A percentile compares a stretch with the other conserved stretches of the same genome.
Evolutionary conservation across 208 protist species (phyloP).

Genomic region (Leptomonas seymouri): DNA sequence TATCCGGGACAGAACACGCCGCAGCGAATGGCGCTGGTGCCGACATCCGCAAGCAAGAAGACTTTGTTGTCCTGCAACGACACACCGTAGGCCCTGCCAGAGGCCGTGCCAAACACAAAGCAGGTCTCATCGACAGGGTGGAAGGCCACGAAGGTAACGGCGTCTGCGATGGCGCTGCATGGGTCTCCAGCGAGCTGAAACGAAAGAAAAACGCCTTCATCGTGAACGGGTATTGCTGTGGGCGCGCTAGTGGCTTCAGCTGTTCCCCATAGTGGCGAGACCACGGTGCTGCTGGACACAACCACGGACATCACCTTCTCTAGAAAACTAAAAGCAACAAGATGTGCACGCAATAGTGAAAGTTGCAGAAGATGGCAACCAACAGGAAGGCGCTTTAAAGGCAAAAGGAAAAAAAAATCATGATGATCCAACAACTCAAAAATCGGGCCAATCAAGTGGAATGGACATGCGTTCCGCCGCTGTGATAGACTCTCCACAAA

Average conservation of each 20-base stretch:
- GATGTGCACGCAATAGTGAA: no score
- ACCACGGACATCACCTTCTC: constrained; percentile 16
- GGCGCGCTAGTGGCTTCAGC: not conserved
- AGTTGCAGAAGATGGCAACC: no score
- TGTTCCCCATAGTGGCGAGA: constrained; percentile 19
- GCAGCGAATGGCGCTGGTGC: constrained; percentile 21
- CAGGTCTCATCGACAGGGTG: constrained; percentile 36
- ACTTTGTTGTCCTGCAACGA: constrained; percentile 51
- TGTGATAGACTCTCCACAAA: no score
- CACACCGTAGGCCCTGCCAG: constrained; percentile 44
- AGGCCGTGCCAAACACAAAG: constrained; percentile 38
- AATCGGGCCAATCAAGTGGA: not conserved
- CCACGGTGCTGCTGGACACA: constrained; percentile 20
- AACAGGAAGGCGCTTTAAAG: no score
- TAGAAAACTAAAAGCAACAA: not conserved
- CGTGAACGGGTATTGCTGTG: constrained; percentile 1
- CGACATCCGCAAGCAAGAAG: constrained; percentile 40
- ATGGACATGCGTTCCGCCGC: no score
- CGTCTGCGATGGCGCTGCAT: not conserved
- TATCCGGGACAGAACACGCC: constrained; percentile 39
- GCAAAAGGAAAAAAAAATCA: not conserved
- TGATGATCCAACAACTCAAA: no score
- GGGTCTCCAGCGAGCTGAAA: not conserved
- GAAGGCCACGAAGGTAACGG: constrained; percentile 29
- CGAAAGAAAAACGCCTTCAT: constrained; percentile 18